These are phyloP conservation scores for Avena insularis DNA, from an alignment of 176 grass and related monocot genomes.

Conservation along the genomic window DNA sequence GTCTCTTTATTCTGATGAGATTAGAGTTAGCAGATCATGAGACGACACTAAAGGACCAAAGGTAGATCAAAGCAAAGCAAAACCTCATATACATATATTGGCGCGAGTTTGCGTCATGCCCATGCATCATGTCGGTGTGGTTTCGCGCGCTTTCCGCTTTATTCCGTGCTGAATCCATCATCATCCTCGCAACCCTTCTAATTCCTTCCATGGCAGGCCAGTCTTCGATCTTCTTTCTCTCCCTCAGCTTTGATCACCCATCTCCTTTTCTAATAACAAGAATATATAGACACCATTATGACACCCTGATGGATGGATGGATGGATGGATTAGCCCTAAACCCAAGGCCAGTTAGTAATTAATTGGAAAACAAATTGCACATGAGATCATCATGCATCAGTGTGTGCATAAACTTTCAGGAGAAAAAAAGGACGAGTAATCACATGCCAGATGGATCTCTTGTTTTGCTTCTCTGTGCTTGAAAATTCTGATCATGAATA, in stretches of 20 bases:
- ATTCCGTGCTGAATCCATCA: conserved; percentile 68
- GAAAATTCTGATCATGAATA: neutral
- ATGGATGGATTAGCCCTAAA: neutral
- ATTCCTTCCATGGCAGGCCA: conserved; percentile 17
- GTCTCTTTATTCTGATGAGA: neutral
- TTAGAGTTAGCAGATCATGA: conserved; percentile 49
- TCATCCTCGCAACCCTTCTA: conserved; percentile 42
- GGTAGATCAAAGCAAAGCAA: conserved; percentile 46
- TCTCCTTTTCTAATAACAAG: conserved; percentile 29
- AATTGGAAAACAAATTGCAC: neutral
- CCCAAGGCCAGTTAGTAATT: neutral
- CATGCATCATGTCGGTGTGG: conserved; percentile 49
- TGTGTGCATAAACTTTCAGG: conserved; percentile 12
- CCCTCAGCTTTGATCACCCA: neutral
- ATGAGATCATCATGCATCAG: conserved; percentile 38
- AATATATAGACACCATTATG: conserved; percentile 20
- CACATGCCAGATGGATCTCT: neutral
- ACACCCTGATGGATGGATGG: neutral
- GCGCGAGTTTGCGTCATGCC: conserved; percentile 40
- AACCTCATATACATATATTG: conserved; percentile 19
- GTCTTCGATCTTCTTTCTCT: conserved; percentile 43
- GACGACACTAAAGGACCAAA: conserved; percentile 40
- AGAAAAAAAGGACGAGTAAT: neutral
- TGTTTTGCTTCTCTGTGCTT: neutral
- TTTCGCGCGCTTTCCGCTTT: conserved; percentile 58